These are phyloP conservation scores for Fusarium oxysporum DNA, from an alignment of 2,329 filamentous ascomycete genomes.

Conservation along the genomic window DNA sequence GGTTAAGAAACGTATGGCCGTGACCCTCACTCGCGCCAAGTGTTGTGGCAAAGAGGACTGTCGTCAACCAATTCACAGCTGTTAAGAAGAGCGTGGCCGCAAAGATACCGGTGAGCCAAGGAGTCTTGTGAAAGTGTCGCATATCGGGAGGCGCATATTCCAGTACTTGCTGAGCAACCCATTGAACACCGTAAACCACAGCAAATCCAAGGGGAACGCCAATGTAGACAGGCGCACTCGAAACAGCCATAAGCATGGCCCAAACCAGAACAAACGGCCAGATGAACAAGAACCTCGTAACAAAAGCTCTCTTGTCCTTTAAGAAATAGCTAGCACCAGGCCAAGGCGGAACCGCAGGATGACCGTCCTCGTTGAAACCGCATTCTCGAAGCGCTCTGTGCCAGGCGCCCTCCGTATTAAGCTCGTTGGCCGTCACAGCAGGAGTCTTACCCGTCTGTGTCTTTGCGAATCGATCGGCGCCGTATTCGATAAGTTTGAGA, in stretches of 20 bases:
- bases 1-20: slow-evolving; percentile 77
- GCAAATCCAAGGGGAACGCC: slow-evolving; percentile 78
- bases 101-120: slow-evolving; percentile 95
- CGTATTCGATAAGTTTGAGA: slow-evolving; percentile 94
- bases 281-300: slow-evolving; percentile 88
- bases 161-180: slow-evolving; percentile 79
- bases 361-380: slow-evolving; percentile 84
- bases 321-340: slow-evolving; percentile 78
- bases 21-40: slow-evolving; percentile 32
- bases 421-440: slow-evolving; percentile 84
- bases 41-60: slow-evolving; percentile 58
- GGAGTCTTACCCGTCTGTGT: slow-evolving; percentile 93
- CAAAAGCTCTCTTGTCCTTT: slow-evolving; percentile 81
- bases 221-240: slow-evolving; percentile 78
- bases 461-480: slow-evolving; percentile 90
- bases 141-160: slow-evolving; percentile 89
- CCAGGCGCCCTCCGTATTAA: slow-evolving; percentile 88
- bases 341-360: slow-evolving; percentile 75
- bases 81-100: slow-evolving; percentile 86
- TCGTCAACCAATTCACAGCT: slow-evolving; percentile 78
- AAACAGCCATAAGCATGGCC: slow-evolving; percentile 76
- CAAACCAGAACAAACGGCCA: slow-evolving; percentile 86
- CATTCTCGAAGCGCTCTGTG: slow-evolving; percentile 84
- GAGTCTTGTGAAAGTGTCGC: slow-evolving; percentile 92
- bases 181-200: slow-evolving; percentile 78